Conservation (phyloP, 1,284 basidiomycete species). For the Ustilago shanxiensis region DNA sequence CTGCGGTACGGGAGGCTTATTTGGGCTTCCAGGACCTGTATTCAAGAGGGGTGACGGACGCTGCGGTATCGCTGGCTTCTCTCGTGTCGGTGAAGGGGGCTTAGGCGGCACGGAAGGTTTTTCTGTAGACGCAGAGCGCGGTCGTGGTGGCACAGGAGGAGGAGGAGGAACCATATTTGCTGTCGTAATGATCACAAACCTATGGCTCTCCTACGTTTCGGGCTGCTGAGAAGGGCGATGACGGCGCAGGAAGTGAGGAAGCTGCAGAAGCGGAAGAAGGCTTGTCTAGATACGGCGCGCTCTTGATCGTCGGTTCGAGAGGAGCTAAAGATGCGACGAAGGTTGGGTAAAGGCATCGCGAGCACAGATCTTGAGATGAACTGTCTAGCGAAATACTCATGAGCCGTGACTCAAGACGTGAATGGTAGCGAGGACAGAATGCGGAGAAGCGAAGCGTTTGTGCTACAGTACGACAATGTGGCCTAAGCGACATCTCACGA, state of each 20-base stretch:
- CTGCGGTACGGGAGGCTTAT: background rate
- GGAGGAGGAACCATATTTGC: conserved; percentile 7
- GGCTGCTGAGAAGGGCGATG: conserved; percentile 62
- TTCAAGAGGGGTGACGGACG: background rate
- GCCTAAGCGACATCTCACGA: background rate
- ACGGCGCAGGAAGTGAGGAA: conserved; percentile 62
- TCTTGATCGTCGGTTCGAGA: conserved; percentile 60
- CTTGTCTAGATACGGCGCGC: conserved; percentile 60
- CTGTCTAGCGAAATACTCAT: background rate
- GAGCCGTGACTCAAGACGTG: background rate
- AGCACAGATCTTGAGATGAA: background rate
- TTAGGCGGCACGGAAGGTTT: background rate
- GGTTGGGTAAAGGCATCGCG: conserved; percentile 61
- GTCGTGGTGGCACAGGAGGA: conserved; percentile 9
- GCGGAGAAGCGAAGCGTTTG: background rate
- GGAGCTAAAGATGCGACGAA: conserved; percentile 62
- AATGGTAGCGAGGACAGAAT: background rate
- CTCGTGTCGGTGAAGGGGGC: background rate
- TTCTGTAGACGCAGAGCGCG: background rate
- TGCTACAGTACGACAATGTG: background rate
- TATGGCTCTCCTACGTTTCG: conserved; percentile 51
- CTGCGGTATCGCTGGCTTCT: conserved; percentile 2
- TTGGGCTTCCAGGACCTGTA: background rate
- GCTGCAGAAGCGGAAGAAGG: conserved; percentile 65
- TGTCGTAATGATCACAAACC: conserved; percentile 19